phyloP scores from a whole-genome alignment of 108 stramenopile genomes.

The Asterionellopsis glacialis region DNA sequence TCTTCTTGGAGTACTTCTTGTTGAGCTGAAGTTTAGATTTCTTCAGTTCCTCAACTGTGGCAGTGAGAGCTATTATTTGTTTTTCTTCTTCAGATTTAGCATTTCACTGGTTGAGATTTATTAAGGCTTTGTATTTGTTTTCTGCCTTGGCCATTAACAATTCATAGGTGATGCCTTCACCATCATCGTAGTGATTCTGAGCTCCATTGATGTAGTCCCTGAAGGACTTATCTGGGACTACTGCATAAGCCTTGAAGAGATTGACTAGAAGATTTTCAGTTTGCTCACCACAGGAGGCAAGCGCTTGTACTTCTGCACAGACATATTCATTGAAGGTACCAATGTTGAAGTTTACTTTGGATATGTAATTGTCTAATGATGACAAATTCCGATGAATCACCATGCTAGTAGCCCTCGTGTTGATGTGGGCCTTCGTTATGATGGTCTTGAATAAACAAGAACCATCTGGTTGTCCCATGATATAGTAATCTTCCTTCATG shows the following conservation, averaged over 20 bases:
- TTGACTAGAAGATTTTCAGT: slow-evolving; percentile 18
- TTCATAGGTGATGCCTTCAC: slow-evolving; percentile 9
- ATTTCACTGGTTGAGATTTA: slow-evolving; percentile 8
- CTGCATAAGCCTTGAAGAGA: slow-evolving; percentile 33
- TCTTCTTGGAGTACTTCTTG: too few relatives aligned
- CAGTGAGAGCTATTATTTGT: slow-evolving; percentile 27
- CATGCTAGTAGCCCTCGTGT: slow-evolving; percentile 20
- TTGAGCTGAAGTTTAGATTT: too few relatives aligned
- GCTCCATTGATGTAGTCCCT: slow-evolving; percentile 16
- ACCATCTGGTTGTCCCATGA: not conserved
- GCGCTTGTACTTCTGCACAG: not conserved
- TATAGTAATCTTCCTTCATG: not conserved
- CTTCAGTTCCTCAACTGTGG: not conserved
- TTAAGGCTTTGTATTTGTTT: slow-evolving; percentile 20
- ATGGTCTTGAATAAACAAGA: slow-evolving; percentile 22
- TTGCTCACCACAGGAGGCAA: slow-evolving; percentile 13
- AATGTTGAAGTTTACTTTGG: slow-evolving; percentile 12
- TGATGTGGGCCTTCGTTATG: slow-evolving; percentile 12
- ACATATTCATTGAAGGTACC: slow-evolving; percentile 33
- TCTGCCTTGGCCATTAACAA: slow-evolving; percentile 20
- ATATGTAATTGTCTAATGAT: slow-evolving; percentile 17
- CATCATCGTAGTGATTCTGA: slow-evolving; percentile 22
- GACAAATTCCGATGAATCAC: slow-evolving; percentile 12
- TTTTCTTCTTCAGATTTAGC: slow-evolving; percentile 6
- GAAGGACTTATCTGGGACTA: slow-evolving; percentile 13